These are phyloP conservation scores for Sabuloglossum arenarium DNA, from an alignment of 495 filamentous ascomycete genomes.

Conservation along the genomic window DNA sequence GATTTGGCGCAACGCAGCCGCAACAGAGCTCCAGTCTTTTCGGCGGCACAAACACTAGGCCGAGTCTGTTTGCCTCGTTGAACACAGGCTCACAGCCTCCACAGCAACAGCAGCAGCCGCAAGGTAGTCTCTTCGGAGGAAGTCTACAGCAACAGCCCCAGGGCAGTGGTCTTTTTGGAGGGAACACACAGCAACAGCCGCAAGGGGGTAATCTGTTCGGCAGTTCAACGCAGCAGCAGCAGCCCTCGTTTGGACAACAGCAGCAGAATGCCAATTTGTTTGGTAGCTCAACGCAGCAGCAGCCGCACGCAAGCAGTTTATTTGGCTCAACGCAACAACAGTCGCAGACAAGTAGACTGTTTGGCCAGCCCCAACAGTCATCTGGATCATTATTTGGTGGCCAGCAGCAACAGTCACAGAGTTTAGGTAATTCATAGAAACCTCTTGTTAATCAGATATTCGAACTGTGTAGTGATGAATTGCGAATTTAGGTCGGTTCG, in stretches of 20 bases:
- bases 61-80: constrained; percentile 7
- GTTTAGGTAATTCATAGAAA: not conserved
- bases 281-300: constrained; percentile 8
- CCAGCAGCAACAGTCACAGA: not conserved
- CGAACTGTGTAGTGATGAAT: not conserved
- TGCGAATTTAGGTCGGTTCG: not conserved
- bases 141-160: constrained; percentile 12
- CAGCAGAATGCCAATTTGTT: constrained; percentile 12
- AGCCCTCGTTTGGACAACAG: constrained; percentile 12
- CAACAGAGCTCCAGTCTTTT: constrained; percentile 13
- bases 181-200: not conserved
- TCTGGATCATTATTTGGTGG: not conserved
- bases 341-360: constrained; percentile 2
- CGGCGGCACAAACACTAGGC: constrained; percentile 4
- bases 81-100: constrained; percentile 11
- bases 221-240: constrained; percentile 5
- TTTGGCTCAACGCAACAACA: constrained; percentile 13
- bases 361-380: constrained; percentile 1
- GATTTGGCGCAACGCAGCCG: constrained; percentile 6
- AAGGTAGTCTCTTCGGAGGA: constrained; percentile 20
- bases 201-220: not conserved
- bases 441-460: not conserved
- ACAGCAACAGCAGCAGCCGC: constrained; percentile 15
- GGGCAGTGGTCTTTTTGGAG: constrained; percentile 13
- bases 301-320: constrained; percentile 19